Evolutionary conservation across 495 filamentous ascomycete genomes (phyloP).

Genomic region (Podospora fimiseda): DNA sequence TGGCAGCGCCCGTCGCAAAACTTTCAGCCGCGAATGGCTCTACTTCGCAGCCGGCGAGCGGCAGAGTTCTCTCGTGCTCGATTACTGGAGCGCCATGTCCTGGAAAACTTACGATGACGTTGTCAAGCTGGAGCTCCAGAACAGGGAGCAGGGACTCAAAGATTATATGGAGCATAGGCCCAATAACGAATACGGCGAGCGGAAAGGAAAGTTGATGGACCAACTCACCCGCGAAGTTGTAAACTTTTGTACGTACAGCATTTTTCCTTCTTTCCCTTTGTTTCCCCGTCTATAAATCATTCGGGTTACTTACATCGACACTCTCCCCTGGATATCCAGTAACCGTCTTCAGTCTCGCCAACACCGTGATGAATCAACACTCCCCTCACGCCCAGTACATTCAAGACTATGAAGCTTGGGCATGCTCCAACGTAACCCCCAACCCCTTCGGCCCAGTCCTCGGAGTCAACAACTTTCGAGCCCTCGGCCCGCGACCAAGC

Average conservation of each 20-base stretch:
- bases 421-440: background rate
- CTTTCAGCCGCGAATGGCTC: background rate
- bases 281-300: too few relatives aligned
- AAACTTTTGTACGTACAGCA: background rate
- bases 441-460: background rate
- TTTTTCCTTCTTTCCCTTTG: too few relatives aligned
- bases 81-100: background rate
- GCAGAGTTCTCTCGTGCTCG: background rate
- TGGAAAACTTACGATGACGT: background rate
- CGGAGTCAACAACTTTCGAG: background rate
- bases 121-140: background rate
- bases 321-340: too few relatives aligned
- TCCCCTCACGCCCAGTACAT: background rate
- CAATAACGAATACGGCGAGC: background rate
- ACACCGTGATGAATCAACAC: background rate
- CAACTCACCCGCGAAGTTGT: background rate
- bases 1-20: background rate
- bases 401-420: background rate
- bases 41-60: background rate
- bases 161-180: background rate
- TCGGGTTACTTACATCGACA: too few relatives aligned
- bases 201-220: too few relatives aligned
- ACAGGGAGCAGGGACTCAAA: background rate
- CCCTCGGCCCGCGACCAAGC: background rate
- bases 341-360: background rate